These are phyloP conservation scores for Trypanosoma brucei DNA, from an alignment of 208 protist species.

Conservation along the genomic window DNA sequence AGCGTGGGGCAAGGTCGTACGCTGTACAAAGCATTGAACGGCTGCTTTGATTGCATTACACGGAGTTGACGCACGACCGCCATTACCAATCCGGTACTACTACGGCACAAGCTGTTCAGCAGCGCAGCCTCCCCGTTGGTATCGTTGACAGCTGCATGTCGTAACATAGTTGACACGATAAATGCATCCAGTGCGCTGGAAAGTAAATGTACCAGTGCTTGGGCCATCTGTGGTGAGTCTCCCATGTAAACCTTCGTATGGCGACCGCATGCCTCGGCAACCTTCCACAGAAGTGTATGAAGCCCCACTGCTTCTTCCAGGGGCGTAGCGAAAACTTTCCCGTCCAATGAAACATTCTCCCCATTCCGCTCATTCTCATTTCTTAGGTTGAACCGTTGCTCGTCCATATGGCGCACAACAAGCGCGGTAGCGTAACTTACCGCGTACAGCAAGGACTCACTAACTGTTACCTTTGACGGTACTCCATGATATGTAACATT, in stretches of 20 bases:
- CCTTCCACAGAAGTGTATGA: slow-evolving; percentile 28
- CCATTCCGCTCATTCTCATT: slow-evolving; percentile 1
- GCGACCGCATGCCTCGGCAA: slow-evolving; percentile 25
- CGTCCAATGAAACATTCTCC: slow-evolving; percentile 3
- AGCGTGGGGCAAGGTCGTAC: slow-evolving; percentile 45
- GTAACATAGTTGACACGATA: slow-evolving; percentile 17
- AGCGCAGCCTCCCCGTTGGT: slow-evolving; percentile 6
- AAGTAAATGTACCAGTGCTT: slow-evolving; percentile 42
- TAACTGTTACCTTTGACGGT: slow-evolving; percentile 22
- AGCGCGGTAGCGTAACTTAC: slow-evolving; percentile 65
- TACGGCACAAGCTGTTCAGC: slow-evolving; percentile 22
- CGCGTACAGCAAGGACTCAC: slow-evolving; percentile 73
- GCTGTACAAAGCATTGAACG: slow-evolving; percentile 19
- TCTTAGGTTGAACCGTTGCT: slow-evolving; percentile 11
- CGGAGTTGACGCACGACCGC: slow-evolving; percentile 38
- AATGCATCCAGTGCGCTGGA: slow-evolving; percentile 18
- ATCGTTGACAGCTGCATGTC: slow-evolving; percentile 6
- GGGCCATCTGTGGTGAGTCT: slow-evolving; percentile 26
- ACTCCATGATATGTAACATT: not conserved
- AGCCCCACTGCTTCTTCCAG: slow-evolving; percentile 23
- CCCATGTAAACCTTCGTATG: slow-evolving; percentile 25
- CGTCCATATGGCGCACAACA: slow-evolving; percentile 51
- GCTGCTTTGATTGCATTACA: slow-evolving; percentile 25
- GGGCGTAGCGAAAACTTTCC: slow-evolving; percentile 9
- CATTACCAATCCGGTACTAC: slow-evolving; percentile 33